These are phyloP conservation scores for Linum trigynum DNA, from an alignment of 345 rosid species.

Conservation along the genomic window DNA sequence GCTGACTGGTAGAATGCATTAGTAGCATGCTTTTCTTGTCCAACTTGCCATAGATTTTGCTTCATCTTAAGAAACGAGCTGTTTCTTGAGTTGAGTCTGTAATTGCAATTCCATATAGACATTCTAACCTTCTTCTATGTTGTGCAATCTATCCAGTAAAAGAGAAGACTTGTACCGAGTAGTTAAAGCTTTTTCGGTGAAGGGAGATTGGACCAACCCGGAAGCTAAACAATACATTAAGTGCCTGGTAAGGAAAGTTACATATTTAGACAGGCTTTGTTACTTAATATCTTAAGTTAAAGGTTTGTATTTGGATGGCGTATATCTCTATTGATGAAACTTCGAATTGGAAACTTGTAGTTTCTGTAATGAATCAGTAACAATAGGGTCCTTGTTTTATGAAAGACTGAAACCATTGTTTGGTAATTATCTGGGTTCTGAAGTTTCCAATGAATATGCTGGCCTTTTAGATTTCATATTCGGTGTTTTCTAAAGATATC, in stretches of 20 bases:
- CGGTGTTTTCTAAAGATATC: neutral
- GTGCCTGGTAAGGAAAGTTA: conserved; percentile 63
- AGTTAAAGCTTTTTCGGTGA: conserved; percentile 52
- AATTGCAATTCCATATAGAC: conserved; percentile 8
- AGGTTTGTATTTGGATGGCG: too few relatives aligned
- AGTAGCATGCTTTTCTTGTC: neutral
- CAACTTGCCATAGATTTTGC: neutral
- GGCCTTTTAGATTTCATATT: neutral
- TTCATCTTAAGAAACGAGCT: neutral
- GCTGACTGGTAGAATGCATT: neutral
- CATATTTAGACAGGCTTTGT: neutral
- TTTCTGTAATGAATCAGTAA: neutral
- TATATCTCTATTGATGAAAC: too few relatives aligned
- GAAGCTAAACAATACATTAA: conserved; percentile 56
- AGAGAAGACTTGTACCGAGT: conserved; percentile 78
- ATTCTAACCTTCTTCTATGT: conserved; percentile 21
- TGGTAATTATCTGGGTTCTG: neutral
- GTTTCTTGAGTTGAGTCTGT: neutral
- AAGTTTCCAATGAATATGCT: too few relatives aligned
- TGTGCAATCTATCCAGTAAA: conserved; percentile 50
- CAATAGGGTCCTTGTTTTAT: neutral
- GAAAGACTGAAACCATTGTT: neutral
- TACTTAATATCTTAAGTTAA: too few relatives aligned
- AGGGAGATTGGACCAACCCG: conserved; percentile 44
- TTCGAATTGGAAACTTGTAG: neutral